Evolutionary conservation across 2,329 filamentous ascomycete genomes (phyloP), one percentile per base, ranked within the genome.

Genomic region (Dothistroma pini): DNA sequence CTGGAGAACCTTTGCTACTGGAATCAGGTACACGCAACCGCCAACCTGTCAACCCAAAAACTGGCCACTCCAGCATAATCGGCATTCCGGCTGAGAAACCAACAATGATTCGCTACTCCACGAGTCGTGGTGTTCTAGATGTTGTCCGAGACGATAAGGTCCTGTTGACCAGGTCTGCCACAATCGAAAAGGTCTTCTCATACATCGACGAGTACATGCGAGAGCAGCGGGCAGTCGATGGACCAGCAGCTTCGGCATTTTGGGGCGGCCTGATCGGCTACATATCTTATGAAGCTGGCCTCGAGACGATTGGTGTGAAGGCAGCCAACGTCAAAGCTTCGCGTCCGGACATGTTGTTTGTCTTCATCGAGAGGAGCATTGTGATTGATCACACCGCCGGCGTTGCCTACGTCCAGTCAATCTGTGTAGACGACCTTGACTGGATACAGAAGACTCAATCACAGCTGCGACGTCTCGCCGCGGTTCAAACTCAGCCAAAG

Each of bases 231-330:
- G 75, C 74, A 1, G 63, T 61, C 1, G 71, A 66, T 10, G 77
- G 77, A 4, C 66, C 68, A 31, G 63, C 69, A 0, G 69, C 72
- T 38, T 76, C 77, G 0, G 84, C 89, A 0, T 96, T 96, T 72
- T 86, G 90, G 75, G 92, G 91, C 56, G 92, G 92, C 0, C 87
- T 96, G 61, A 85, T 96, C 76, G 92, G 92, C 0, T 96, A 89
- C 69, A 83, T 91, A 55, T 91, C 90, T 0, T 96, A 96, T 63
- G 92, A 96, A 74, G 85, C 92, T 72, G 90, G 91, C 0, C 78
- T 96, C 0, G 79, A 81, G 65, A 85, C 81, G 19, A 86, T 86
- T 57, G 75, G 78, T 54, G 78, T 89, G 22, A 65, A 75, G 1
- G 68, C 76, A 34, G 63, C 68, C 31, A 65, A 73, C 11, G 70